Conservation (phyloP, 2,329 filamentous ascomycete species). For the Drechmeria coniospora region DNA sequence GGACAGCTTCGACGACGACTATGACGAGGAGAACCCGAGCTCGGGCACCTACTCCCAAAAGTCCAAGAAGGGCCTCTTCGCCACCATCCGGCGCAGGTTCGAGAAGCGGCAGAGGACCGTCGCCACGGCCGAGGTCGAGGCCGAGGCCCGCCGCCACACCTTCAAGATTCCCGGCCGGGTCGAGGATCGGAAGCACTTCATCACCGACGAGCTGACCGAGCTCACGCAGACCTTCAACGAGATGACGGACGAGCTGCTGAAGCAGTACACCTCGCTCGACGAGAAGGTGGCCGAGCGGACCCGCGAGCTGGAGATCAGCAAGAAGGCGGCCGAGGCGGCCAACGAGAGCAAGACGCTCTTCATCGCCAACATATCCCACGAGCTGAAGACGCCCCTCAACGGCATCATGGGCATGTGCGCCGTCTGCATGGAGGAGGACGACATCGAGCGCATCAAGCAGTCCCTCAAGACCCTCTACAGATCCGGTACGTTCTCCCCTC, state of each 20-base stretch:
- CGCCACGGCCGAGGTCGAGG: conserved; percentile 9
- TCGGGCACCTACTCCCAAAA: conserved; percentile 27
- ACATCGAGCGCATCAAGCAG: conserved; percentile 61
- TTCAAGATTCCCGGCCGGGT: conserved; percentile 84
- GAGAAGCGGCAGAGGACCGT: conserved; percentile 16
- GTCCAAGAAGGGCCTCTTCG: conserved; percentile 27
- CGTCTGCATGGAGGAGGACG: conserved; percentile 83
- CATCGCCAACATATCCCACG: conserved; percentile 80
- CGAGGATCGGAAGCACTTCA: conserved; percentile 53
- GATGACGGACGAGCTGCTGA: conserved; percentile 80
- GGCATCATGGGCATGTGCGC: conserved; percentile 91
- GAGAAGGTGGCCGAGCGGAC: conserved; percentile 74
- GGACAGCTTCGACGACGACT: conserved; percentile 29
- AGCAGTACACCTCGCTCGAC: conserved; percentile 74
- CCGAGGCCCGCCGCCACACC: conserved; percentile 29
- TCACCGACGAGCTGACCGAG: conserved; percentile 77
- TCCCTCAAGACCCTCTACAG: conserved; percentile 77
- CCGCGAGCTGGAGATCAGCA: conserved; percentile 71
- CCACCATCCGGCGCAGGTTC: conserved; percentile 21
- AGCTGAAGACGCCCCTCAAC: conserved; percentile 88
- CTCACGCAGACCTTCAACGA: conserved; percentile 77
- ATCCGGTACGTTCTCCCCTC: conserved; percentile 10
- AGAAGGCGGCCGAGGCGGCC: conserved; percentile 83
- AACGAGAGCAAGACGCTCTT: conserved; percentile 97
- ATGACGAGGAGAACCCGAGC: conserved; percentile 27